phyloP scores from a whole-genome alignment of 371 early-diverging fungal genomes.

The Mortierella polycephala region DNA sequence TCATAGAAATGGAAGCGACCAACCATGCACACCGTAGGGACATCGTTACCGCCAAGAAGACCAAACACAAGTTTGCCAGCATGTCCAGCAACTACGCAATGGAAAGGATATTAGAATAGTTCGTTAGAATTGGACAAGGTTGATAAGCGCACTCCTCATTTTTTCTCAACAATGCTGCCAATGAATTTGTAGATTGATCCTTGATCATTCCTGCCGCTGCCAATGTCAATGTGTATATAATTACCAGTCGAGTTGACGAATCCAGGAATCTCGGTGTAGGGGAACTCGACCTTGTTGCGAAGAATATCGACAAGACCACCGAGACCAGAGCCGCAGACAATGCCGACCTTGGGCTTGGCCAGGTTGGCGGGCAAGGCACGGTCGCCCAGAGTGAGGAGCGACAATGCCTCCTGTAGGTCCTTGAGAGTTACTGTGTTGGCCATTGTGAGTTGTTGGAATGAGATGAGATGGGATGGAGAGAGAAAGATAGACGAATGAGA shows the following conservation, averaged over 20 bases:
- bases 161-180: not conserved
- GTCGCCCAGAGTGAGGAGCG: conserved; percentile 37
- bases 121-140: not conserved
- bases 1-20: conserved; percentile 92
- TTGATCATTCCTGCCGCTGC: not conserved
- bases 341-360: conserved; percentile 71
- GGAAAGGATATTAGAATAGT: not conserved
- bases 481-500: not conserved
- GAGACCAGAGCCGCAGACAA: conserved; percentile 94
- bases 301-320: conserved; percentile 87
- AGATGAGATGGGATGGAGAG: not conserved
- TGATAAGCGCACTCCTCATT: too few relatives aligned
- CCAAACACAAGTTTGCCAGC: conserved; percentile 94
- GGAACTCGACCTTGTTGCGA: conserved; percentile 71
- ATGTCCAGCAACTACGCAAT: conserved; percentile 80
- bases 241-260: conserved; percentile 89
- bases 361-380: conserved; percentile 43
- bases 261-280: conserved; percentile 88
- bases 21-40: conserved; percentile 84
- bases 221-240: not conserved
- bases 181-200: not conserved
- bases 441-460: conserved; percentile 13
- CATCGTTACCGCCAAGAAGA: conserved; percentile 73
- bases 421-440: conserved; percentile 46
- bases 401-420: conserved; percentile 45